phyloP scores from a whole-genome alignment of 2,329 filamentous ascomycete genomes.

The Fusarium mangiferae region DNA sequence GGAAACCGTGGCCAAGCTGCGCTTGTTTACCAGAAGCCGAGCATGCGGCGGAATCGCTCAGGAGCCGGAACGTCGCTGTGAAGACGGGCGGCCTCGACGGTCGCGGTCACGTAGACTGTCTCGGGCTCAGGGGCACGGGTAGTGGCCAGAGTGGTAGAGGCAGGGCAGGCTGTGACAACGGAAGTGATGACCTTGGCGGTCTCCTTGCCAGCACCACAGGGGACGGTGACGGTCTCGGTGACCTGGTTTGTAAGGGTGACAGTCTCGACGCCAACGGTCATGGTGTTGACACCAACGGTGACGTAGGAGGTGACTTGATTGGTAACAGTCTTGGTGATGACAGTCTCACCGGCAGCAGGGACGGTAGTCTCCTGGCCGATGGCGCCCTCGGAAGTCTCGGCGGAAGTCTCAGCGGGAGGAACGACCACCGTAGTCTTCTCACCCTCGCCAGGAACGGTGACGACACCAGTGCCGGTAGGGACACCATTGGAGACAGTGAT shows the following conservation, averaged over 20 bases:
- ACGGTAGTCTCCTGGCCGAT: conserved; percentile 17
- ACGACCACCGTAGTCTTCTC: conserved; percentile 9
- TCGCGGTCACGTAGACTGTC: conserved; percentile 42
- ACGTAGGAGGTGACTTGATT: conserved; percentile 26
- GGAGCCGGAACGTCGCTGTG: conserved; percentile 17
- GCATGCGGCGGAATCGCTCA: conserved; percentile 35
- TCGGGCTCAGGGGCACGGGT: conserved; percentile 32
- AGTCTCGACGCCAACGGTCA: conserved; percentile 22
- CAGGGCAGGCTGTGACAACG: conserved; percentile 28
- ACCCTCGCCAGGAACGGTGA: conserved; percentile 15
- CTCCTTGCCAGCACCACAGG: conserved; percentile 8
- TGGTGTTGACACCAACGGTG: conserved; percentile 18
- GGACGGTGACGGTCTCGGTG: conserved; percentile 24
- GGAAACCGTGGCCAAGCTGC: neutral
- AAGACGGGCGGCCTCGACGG: conserved; percentile 22
- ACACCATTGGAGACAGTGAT: conserved; percentile 21
- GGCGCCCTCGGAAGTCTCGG: conserved; percentile 8
- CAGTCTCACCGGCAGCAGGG: conserved; percentile 13
- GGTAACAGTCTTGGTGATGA: conserved; percentile 35
- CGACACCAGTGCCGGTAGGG: conserved; percentile 20
- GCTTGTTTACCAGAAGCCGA: conserved; percentile 29
- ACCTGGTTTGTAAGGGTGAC: conserved; percentile 35
- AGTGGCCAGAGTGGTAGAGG: conserved; percentile 39
- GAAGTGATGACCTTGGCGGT: conserved; percentile 31
- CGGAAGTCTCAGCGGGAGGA: neutral